phyloP scores from a whole-genome alignment of 148 eudicot genomes.

The Camellia sinensis region DNA sequence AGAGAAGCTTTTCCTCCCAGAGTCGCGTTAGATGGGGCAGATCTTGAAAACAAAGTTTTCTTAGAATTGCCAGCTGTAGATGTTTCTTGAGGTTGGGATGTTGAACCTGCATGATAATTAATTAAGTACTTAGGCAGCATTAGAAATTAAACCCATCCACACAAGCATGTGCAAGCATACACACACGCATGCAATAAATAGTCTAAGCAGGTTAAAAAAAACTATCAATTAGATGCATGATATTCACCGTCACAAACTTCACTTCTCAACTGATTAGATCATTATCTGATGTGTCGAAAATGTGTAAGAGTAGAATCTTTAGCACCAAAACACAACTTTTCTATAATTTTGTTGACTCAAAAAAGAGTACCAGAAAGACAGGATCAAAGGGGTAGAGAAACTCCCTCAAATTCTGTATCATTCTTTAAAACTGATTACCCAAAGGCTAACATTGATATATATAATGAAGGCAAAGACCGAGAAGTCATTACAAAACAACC shows the following conservation, averaged over 20 bases:
- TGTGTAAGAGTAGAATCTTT: no score
- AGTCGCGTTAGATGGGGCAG: constrained; percentile 42
- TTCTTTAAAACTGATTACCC: no score
- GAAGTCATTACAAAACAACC: no score
- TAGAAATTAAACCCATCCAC: not conserved
- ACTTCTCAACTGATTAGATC: not conserved
- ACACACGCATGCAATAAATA: not conserved
- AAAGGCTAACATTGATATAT: no score
- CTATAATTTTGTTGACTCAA: no score
- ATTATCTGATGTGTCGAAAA: no score
- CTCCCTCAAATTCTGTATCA: no score
- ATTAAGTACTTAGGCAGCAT: not conserved
- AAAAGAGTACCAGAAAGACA: no score
- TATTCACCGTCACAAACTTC: not conserved
- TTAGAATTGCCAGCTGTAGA: constrained; percentile 35
- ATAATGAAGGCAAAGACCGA: no score
- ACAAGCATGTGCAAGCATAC: not conserved
- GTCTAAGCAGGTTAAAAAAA: not conserved
- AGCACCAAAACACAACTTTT: no score
- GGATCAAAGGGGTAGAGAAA: no score
- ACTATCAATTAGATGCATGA: not conserved
- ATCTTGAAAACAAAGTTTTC: constrained; percentile 46
- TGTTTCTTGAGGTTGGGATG: constrained; percentile 33
- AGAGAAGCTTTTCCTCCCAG: constrained; percentile 78
- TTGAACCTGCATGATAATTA: constrained; percentile 38